These are phyloP conservation scores for Primulina eburnea DNA, from an alignment of 257 asterid species.

Conservation along the genomic window DNA sequence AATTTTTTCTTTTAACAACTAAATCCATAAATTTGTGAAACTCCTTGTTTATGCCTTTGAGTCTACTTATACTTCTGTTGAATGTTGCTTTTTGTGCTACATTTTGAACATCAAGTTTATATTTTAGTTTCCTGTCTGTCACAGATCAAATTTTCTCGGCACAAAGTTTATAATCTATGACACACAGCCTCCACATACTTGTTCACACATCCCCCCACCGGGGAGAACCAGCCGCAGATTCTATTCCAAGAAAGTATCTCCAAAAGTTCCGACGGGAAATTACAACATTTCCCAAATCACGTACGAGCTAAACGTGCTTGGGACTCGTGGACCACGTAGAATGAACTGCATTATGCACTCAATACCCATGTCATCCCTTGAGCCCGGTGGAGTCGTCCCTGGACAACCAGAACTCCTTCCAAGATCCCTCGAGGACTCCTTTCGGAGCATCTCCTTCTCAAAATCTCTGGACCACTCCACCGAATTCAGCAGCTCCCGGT, in stretches of 20 bases:
- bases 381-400: conserved; percentile 83
- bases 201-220: conserved; percentile 54
- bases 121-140: conserved; percentile 9
- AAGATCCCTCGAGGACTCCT: conserved; percentile 79
- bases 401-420: conserved; percentile 86
- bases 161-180: conserved; percentile 92
- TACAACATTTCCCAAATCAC: conserved; percentile 78
- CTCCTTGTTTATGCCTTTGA: background rate
- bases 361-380: conserved; percentile 73
- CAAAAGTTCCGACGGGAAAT: conserved; percentile 83
- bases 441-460: conserved; percentile 82
- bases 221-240: conserved; percentile 78
- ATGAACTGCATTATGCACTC: conserved; percentile 92
- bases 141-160: conserved; percentile 91
- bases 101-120: background rate
- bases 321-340: conserved; percentile 89
- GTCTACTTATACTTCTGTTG: background rate
- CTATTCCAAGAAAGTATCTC: conserved; percentile 78
- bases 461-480: conserved; percentile 69
- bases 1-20: too few species aligned
- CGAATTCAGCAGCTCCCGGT: conserved; percentile 80
- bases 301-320: conserved; percentile 86
- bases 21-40: too few species aligned
- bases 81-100: background rate
- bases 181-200: conserved; percentile 65